Conservation (phyloP, 345 rosid species). For the Eucalyptus pumila region DNA sequence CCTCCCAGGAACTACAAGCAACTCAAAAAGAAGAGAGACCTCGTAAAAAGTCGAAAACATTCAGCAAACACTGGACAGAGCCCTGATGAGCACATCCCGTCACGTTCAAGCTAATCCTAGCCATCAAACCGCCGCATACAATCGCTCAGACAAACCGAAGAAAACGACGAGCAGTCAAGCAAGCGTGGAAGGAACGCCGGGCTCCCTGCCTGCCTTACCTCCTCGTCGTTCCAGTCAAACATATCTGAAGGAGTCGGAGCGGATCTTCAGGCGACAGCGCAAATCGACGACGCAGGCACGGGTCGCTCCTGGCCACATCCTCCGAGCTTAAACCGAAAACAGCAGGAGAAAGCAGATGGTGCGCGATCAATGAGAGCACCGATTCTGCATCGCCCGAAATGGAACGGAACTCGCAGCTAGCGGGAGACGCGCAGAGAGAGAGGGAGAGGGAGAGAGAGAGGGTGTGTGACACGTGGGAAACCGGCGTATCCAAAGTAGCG, state of each 20-base stretch:
- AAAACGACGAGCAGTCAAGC: not conserved
- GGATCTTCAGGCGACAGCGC: conserved; percentile 4
- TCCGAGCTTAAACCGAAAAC: not conserved
- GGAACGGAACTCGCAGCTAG: not conserved
- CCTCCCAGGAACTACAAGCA: not conserved
- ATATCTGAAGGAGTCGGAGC: conserved; percentile 25
- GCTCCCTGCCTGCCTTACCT: conserved; percentile 25
- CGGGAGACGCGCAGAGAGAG: not conserved
- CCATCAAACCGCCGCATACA: not conserved
- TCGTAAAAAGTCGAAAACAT: not conserved
- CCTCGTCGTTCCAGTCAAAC: conserved; percentile 99
- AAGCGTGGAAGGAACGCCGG: not conserved
- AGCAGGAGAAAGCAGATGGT: not conserved
- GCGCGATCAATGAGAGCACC: not conserved
- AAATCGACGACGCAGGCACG: not conserved
- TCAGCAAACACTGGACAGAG: not conserved
- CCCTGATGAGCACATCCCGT: not conserved
- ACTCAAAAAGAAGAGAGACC: not conserved
- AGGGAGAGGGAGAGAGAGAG: not conserved
- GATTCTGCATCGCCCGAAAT: not conserved
- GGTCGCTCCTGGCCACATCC: not conserved
- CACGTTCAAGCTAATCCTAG: not conserved
- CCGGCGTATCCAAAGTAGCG: not conserved
- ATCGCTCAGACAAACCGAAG: not conserved
- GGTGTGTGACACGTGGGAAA: not conserved